Conservation (phyloP, 2,329 filamentous ascomycete species). For the Colletotrichum phormii region DNA sequence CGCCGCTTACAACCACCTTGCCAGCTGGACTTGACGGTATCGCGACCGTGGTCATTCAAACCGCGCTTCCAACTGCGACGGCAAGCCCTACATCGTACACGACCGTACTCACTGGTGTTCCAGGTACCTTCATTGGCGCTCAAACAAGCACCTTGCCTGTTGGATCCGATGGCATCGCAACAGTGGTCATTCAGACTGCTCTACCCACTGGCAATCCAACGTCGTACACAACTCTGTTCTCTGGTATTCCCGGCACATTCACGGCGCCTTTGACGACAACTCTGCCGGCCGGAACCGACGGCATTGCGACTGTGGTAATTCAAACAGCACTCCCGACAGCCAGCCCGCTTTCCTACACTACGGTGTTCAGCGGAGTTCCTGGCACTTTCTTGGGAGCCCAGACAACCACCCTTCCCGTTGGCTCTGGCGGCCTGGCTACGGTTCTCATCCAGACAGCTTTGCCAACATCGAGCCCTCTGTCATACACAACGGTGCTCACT, state of each 20-base stretch:
- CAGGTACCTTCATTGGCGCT: conserved; percentile 3
- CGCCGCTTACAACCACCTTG: not conserved
- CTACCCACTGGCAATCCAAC: not conserved
- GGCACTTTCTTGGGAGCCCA: conserved; percentile 7
- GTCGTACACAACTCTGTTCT: conserved; percentile 1
- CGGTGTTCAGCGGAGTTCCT: conserved; percentile 3
- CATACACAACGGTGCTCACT: conserved; percentile 7
- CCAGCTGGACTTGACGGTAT: conserved; percentile 13
- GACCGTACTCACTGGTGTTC: not conserved
- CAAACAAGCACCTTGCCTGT: not conserved
- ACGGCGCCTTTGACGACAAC: not conserved
- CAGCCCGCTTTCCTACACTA: not conserved
- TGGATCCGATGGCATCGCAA: not conserved
- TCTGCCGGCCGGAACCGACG: not conserved
- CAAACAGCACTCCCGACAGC: not conserved
- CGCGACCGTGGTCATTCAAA: conserved; percentile 17
- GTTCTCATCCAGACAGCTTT: conserved; percentile 8
- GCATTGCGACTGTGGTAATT: conserved; percentile 1
- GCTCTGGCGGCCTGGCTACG: not conserved
- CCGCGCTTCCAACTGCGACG: conserved; percentile 3
- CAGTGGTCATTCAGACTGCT: conserved; percentile 19
- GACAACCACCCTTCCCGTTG: not conserved
- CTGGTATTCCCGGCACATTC: conserved; percentile 14
- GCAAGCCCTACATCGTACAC: not conserved
- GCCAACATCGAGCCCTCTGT: not conserved